Evolutionary conservation across 2,329 filamentous ascomycete species (phyloP).

Genomic region (Pestalotiopsis sp.): DNA sequence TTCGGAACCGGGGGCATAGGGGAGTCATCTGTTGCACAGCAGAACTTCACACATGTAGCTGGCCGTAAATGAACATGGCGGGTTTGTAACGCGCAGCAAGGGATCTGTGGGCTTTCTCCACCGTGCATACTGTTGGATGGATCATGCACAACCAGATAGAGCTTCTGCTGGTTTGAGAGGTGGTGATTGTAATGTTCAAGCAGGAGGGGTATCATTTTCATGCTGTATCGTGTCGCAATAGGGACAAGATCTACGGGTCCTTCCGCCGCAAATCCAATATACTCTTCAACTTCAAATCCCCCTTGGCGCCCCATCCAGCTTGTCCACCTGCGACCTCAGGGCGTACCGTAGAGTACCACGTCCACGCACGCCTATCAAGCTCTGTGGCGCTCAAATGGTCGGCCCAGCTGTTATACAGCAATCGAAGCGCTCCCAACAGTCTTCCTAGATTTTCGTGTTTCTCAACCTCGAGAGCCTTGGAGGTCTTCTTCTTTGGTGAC

Average conservation of each 20-base stretch:
- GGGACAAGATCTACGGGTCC: slow-evolving; percentile 4
- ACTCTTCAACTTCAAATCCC: slow-evolving; percentile 64
- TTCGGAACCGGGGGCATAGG: background rate
- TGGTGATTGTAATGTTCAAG: background rate
- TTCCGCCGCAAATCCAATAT: slow-evolving; percentile 64
- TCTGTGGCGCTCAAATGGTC: slow-evolving; percentile 64
- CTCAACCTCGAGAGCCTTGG: slow-evolving; percentile 55
- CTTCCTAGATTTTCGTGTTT: slow-evolving; percentile 71
- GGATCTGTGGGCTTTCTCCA: too few relatives aligned
- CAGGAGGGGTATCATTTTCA: background rate
- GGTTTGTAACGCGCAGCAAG: too few relatives aligned
- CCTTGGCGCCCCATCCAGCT: slow-evolving; percentile 84
- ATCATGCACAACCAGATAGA: too few relatives aligned
- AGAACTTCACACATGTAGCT: too few relatives aligned
- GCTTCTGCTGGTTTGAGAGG: too few relatives aligned
- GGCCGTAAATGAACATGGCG: too few relatives aligned
- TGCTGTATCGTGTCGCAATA: background rate
- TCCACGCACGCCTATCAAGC: slow-evolving; percentile 76
- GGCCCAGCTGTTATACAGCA: slow-evolving; percentile 76
- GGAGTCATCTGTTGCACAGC: too few relatives aligned
- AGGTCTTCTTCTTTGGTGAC: slow-evolving; percentile 53
- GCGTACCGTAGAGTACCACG: slow-evolving; percentile 77
- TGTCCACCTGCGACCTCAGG: slow-evolving; percentile 76
- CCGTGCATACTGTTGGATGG: too few relatives aligned
- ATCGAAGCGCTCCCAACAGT: slow-evolving; percentile 70